These are phyloP conservation scores for Chlorophyllum brunneum DNA, from an alignment of 768 basidiomycete genomes.

Conservation along the genomic window DNA sequence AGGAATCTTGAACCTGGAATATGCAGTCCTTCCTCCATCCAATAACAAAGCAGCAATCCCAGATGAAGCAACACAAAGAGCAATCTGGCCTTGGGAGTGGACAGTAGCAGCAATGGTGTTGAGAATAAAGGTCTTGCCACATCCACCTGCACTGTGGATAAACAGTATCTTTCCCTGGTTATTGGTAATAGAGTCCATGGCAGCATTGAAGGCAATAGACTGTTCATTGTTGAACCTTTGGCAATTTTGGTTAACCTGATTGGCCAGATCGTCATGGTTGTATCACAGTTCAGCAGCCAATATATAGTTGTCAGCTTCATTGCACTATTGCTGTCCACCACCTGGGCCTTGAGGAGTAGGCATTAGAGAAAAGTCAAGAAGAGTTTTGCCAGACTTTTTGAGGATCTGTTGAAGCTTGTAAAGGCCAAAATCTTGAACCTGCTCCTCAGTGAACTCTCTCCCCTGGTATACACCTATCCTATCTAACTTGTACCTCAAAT, in stretches of 20 bases:
- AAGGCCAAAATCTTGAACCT: constrained; percentile 39
- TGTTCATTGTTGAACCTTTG: too few species aligned
- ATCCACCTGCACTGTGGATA: constrained; percentile 37
- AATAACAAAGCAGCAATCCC: too few species aligned
- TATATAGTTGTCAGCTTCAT: background rate
- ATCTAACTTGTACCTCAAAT: constrained; percentile 20
- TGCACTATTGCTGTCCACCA: background rate
- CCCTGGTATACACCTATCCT: background rate
- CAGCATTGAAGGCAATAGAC: too few species aligned
- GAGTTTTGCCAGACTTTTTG: too few species aligned
- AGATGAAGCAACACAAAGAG: constrained; percentile 48
- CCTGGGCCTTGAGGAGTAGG: too few species aligned
- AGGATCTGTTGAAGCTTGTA: constrained; percentile 25
- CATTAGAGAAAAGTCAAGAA: too few species aligned
- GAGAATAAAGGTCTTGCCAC: constrained; percentile 43
- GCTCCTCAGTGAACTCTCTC: constrained; percentile 19
- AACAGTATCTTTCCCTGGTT: too few species aligned
- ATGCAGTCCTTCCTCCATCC: too few species aligned
- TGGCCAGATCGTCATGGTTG: too few species aligned
- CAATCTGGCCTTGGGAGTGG: constrained; percentile 24
- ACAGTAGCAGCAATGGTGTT: constrained; percentile 30
- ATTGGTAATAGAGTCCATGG: too few species aligned
- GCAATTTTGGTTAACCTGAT: too few species aligned
- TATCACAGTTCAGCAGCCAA: too few species aligned
- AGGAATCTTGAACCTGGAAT: constrained; percentile 37